phyloP scores from a whole-genome alignment of 805 yeast genomes.

The Myxozyma vanderwaltii region DNA sequence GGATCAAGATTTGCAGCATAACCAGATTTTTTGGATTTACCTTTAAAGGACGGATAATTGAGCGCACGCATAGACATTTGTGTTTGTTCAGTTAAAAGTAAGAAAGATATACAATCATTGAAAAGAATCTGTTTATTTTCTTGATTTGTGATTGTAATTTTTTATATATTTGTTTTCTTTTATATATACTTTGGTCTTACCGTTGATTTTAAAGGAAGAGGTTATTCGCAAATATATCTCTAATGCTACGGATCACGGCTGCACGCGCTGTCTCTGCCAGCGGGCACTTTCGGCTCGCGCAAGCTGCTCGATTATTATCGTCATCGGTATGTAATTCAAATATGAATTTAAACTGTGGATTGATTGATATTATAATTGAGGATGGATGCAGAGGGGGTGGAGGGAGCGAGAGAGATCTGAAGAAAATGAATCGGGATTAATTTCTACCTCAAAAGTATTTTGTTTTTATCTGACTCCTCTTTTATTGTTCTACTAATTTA shows the following conservation, averaged over 20 bases:
- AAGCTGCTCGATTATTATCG: constrained; percentile 15
- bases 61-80: too few relatives aligned
- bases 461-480: too few relatives aligned
- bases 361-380: neutral
- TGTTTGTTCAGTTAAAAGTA: too few relatives aligned
- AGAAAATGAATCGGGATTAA: too few relatives aligned
- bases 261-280: constrained; percentile 16
- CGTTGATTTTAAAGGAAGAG: neutral
- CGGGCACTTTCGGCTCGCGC: constrained; percentile 6
- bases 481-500: neutral
- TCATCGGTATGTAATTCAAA: constrained; percentile 17
- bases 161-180: neutral
- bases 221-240: neutral
- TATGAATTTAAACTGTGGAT: neutral
- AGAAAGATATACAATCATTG: too few relatives aligned
- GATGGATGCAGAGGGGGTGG: neutral
- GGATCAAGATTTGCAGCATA: neutral
- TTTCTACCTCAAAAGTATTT: too few relatives aligned
- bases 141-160: too few relatives aligned
- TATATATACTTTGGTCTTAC: neutral
- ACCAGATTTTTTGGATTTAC: neutral
- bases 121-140: too few relatives aligned
- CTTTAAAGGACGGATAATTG: too few relatives aligned
- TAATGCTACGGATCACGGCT: constrained; percentile 29
- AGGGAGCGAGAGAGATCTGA: too few relatives aligned